Evolutionary conservation across 2,329 filamentous ascomycete genomes (phyloP).

Genomic region (Talaromyces funiculosus): DNA sequence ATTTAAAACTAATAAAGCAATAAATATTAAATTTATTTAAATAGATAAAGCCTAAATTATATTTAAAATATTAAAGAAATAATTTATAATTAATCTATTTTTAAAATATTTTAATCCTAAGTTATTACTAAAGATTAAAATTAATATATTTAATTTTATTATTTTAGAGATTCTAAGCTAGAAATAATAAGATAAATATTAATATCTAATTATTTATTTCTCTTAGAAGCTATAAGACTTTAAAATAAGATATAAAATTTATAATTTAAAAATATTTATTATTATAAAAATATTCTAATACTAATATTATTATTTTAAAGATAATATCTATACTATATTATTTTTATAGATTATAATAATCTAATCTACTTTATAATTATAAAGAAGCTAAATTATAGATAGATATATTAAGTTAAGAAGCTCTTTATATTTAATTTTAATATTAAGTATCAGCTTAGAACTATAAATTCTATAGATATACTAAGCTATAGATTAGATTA

Average conservation of each 20-base stretch:
- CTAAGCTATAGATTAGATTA: not conserved
- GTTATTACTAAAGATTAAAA: not conserved
- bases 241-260: not conserved
- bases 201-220: not conserved
- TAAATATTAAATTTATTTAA: not conserved
- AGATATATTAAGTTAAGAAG: not conserved
- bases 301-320: not conserved
- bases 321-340: not conserved
- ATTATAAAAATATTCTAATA: not conserved
- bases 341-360: conserved; percentile 1
- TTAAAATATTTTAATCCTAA: not conserved
- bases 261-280: not conserved
- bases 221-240: not conserved
- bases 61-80: not conserved
- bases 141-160: not conserved
- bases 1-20: not conserved
- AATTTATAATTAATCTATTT: not conserved
- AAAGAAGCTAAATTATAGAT: not conserved
- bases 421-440: not conserved
- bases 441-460: not conserved
- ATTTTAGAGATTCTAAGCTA: not conserved
- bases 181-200: not conserved
- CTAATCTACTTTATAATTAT: not conserved
- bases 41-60: not conserved
- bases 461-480: not conserved